Evolutionary conservation across 192 early-diverging fungal species (phyloP), one percentile per base, ranked within the genome.

Genomic region (Cetraspora pellucida): DNA sequence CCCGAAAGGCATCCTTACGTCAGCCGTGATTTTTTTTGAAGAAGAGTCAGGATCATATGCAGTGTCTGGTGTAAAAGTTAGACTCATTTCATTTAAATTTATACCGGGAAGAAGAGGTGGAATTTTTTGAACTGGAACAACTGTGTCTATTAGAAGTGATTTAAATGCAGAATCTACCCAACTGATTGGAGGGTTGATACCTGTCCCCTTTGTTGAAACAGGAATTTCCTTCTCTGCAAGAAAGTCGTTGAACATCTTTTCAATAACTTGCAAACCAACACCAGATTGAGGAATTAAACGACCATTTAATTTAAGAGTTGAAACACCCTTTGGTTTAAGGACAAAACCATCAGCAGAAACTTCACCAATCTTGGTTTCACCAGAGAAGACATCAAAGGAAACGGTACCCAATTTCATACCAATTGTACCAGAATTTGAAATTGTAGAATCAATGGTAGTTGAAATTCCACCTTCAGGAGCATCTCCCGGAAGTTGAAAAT

Each of bases 401-500:
- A 89, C 78, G 67, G 79, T 81, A 55, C 80, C 80, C 27, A 90
- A 78, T 19, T 79, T 78, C 50, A 90, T 79, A 43, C 85, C 86
- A 50, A 89, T 78, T 59, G 81, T 82, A 43, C 79, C 87, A 23
- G 89, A 89, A 81, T 88, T 91, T 19, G 84, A 88, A 64, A 89
- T 82, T 52, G 86, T 86, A 46, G 88, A 92, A n/a, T 84, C 85
- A 76, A 91, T 88, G 54, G 71, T 59, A 75, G 93, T 84, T 71
- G 82, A 87, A 79, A 93, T 91, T 72, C 85, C 90, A 64, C 88
- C 92, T 17, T 85, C 81, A 10, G 81, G 78, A 31, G 81, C 85
- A 80, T 81, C 78, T 14, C 81, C 78, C 4, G 81, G 83, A 21
- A 87, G 27, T 44, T 79, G 73, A 49, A 85, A 83, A 44, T 64